A percentile compares a stretch with the other conserved stretches of the same genome.
Conservation (phyloP, 2,329 filamentous ascomycete species). For the Xylogone sp. region DNA sequence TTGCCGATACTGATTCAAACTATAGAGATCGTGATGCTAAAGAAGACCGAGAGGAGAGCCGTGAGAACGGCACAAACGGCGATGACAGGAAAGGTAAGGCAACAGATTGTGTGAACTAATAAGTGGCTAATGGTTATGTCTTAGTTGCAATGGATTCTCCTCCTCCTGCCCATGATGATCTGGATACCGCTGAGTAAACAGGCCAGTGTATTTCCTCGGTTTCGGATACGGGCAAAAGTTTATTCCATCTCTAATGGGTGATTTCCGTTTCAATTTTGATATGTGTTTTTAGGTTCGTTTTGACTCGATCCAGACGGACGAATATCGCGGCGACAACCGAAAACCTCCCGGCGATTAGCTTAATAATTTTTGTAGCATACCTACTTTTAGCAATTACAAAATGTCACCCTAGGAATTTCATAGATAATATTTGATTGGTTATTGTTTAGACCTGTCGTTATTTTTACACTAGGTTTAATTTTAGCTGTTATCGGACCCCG, state of each 20-base stretch:
- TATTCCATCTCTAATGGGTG: conserved; percentile 21
- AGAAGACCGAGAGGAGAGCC: conserved; percentile 66
- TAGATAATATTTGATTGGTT: neutral
- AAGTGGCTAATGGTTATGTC: conserved; percentile 19
- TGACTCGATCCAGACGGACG: conserved; percentile 13
- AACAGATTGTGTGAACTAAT: conserved; percentile 13
- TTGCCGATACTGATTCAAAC: too few species aligned
- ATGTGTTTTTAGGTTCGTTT: conserved; percentile 29
- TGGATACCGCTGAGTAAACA: conserved; percentile 82
- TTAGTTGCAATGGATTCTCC: conserved; percentile 66
- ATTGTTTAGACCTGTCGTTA: neutral
- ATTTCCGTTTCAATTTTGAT: conserved; percentile 24
- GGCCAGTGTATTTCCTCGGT: conserved; percentile 14
- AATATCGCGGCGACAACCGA: neutral
- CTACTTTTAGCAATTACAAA: neutral
- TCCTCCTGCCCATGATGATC: conserved; percentile 82
- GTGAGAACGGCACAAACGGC: conserved; percentile 75
- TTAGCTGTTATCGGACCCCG: too few species aligned
- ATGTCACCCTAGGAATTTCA: neutral
- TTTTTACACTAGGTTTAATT: neutral
- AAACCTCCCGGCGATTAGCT: neutral
- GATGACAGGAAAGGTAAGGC: conserved; percentile 83
- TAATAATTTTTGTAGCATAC: neutral
- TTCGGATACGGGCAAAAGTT: conserved; percentile 20
- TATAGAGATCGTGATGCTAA: conserved; percentile 43